Conservation (phyloP, 352 stramenopile genomes). For the Pythium periplocum region DNA sequence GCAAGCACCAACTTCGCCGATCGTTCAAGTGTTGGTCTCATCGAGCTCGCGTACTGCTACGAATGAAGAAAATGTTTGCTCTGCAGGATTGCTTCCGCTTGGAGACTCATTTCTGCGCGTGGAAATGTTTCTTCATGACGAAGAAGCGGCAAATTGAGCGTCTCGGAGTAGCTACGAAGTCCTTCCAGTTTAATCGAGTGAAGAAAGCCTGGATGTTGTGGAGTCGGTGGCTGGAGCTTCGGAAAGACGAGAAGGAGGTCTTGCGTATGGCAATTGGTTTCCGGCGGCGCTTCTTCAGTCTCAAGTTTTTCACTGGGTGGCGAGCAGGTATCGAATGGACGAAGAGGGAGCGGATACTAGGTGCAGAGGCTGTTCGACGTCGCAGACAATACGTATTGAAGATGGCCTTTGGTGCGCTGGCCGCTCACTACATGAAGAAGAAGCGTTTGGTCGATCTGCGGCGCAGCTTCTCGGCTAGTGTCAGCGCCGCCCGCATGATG, state of each 20-base stretch:
- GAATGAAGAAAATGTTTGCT: too few species aligned
- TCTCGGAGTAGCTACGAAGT: constrained; percentile 21
- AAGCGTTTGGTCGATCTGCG: too few species aligned
- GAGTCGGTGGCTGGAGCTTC: constrained; percentile 15
- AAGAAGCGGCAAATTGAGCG: constrained; percentile 24
- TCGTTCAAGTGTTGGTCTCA: too few species aligned
- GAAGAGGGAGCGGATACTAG: constrained; percentile 17
- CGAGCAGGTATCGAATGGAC: constrained; percentile 8
- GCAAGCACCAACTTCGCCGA: too few species aligned
- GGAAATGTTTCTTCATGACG: constrained; percentile 26
- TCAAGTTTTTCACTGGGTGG: constrained; percentile 37
- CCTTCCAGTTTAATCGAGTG: constrained; percentile 21
- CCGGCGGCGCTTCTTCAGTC: constrained; percentile 25
- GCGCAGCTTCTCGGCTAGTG: too few species aligned
- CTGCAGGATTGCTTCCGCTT: constrained; percentile 22
- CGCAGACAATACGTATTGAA: too few species aligned
- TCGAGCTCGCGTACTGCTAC: too few species aligned
- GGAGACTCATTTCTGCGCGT: constrained; percentile 39
- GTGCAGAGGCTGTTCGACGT: not conserved
- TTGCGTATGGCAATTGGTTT: constrained; percentile 32
- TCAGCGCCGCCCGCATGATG: too few species aligned
- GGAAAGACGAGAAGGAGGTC: constrained; percentile 19
- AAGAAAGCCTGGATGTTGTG: constrained; percentile 33
- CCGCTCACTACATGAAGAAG: too few species aligned
- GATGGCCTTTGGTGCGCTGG: too few species aligned